Conservation (phyloP, 2,329 filamentous ascomycete species). For the Coniochaeta hoffmannii region DNA sequence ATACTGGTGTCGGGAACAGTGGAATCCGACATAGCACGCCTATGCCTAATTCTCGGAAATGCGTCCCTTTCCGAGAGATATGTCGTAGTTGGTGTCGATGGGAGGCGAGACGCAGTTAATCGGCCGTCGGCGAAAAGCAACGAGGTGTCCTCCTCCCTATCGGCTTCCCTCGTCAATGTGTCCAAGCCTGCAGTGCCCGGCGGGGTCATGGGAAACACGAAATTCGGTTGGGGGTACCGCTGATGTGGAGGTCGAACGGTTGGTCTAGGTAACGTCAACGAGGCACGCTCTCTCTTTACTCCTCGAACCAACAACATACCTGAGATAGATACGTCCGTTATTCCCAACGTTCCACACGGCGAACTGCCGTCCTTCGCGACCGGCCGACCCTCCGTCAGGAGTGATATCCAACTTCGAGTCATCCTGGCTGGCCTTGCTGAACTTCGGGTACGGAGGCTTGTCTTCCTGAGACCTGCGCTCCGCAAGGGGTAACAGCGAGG, state of each 20-base stretch:
- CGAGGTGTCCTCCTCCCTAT: conserved; percentile 14
- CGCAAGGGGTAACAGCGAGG: conserved; percentile 36
- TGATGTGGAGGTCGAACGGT: conserved; percentile 54
- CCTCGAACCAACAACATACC: conserved; percentile 42
- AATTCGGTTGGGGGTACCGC: conserved; percentile 53
- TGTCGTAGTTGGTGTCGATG: conserved; percentile 27
- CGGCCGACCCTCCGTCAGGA: conserved; percentile 53
- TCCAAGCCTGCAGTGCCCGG: conserved; percentile 52
- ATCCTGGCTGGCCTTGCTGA: conserved; percentile 50
- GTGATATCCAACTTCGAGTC: conserved; percentile 46
- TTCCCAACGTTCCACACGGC: conserved; percentile 76
- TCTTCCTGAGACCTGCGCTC: conserved; percentile 38
- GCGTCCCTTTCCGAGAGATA: conserved; percentile 20
- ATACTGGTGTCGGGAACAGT: conserved; percentile 59
- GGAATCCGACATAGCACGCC: conserved; percentile 68
- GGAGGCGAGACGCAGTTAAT: conserved; percentile 35
- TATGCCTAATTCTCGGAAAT: conserved; percentile 33
- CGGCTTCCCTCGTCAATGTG: conserved; percentile 25
- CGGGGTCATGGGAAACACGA: conserved; percentile 54
- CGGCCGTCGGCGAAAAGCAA: conserved; percentile 26
- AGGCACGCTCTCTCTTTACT: background rate
- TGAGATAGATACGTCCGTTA: conserved; percentile 75
- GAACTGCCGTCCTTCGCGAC: conserved; percentile 64
- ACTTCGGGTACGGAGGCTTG: conserved; percentile 23
- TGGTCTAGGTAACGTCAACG: conserved; percentile 36